Base-by-base conservation (phyloP, 192 early-diverging fungal species). In the Polychytrium aggregatum region DNA sequence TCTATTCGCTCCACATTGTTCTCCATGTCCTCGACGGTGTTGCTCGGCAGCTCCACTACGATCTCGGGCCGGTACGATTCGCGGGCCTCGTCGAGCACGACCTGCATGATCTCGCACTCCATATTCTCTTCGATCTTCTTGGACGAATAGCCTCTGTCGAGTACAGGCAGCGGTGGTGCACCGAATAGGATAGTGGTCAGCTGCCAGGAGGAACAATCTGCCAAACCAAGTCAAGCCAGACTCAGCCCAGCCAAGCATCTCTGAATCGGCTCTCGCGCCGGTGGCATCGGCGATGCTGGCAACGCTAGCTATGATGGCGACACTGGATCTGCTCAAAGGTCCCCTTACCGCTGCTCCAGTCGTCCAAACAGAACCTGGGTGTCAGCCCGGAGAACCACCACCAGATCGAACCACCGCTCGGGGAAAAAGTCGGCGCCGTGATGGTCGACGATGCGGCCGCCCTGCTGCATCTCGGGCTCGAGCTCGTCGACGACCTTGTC, bases 101-200 rank as follows among this genome's bases (percentile, higher is more conserved):
- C 83, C 68, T 92, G 87, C 87, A 94, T 91, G 62, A 98, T 98
- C 67, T 98, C 94, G 68, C 88, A 87, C 55, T 90, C 86, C 53
- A 95, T 76, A 50, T 98, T 98, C 62, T 98, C 90, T 16, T 77
- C 62, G 41, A 96, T 79, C 66, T 98, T 98, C 51, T 81, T 81
- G 26, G 63, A 54, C 49, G 73, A 69, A 60, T 98, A 92, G 33
- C 78, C 80, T 55, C 86, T 85, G 51, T 41, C 6, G 36, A 37
- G n/a, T 37, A n/a, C 9, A 33, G 38, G 35, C 16, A 48, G 3
- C n/a, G 36, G 36, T 37, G 36, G 36, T 9, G n/a, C 36, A 9
- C 36, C 10, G n/a, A 34, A 16, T 34, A 17, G 18, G 14, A 43
- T 16, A 21, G 21, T 46, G 50, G 10, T n/a, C n/a, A n/a, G n/a